Evolutionary conservation across 768 basidiomycete species (phyloP), one percentile per base, ranked within the genome.

Genomic region (Flagelloscypha sp.): DNA sequence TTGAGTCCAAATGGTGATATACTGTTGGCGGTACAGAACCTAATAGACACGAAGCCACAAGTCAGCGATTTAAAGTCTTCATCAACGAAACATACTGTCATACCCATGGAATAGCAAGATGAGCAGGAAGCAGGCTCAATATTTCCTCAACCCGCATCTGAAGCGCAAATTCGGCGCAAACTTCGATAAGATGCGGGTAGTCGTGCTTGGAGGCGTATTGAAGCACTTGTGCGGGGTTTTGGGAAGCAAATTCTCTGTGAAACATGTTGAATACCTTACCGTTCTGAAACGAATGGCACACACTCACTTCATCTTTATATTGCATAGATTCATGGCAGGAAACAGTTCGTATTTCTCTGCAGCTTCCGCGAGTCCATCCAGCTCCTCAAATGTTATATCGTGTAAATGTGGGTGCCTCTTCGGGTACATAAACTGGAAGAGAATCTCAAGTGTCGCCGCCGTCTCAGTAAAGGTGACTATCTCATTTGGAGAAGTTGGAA

Each of bases 381-480:
- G 16, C 6, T 17, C 16, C 5, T 11, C 29, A 18, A 44, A 40
- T 13, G 17, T 6, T 6, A 28, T 16, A 15, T 24, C 22, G 6
- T 27, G 18, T 20, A 44, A 27, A 7, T 29, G 21, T 3, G 40
- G 40, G 27, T 43, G 38, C 7, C 33, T 25, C 12, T 24, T 38
- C 8, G 27, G 59, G 55, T 40, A 47, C 46, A 56, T 41, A 30
- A 53, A 60, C 29, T 47, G 45, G 32, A 60, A 57, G 11, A 58
- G 41, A 5, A 58, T 28, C 6, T 52, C 44, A 4, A 59, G 45
- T 1, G 49, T 41, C 0, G 13, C 31, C 2, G 49, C 35, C 1
- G 41, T 16, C 33, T 59, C 58, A 1, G 47, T 39, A 5, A 58
- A 42, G n/a, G 47, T 31, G 2, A 53, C 48, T 12, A 46, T 33